These are phyloP conservation scores for Schizosaccharomyces versatilis DNA, from an alignment of 1,139 yeast genomes.

Conservation along the genomic window DNA sequence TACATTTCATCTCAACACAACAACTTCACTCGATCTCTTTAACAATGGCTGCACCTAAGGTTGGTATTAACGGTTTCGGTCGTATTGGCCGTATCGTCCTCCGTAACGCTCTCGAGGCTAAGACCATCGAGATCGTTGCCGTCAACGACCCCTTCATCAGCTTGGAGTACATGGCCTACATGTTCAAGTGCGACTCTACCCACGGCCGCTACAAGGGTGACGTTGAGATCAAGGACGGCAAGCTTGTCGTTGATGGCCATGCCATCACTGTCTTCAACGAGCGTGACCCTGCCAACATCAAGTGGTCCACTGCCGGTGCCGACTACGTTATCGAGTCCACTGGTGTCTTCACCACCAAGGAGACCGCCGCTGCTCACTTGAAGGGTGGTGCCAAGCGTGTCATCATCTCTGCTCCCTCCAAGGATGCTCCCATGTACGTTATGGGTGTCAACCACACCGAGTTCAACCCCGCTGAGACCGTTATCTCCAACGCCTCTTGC, in stretches of 20 bases:
- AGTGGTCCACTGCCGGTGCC: constrained; percentile 63
- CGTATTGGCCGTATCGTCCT: constrained; percentile 64
- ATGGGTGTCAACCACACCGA: constrained; percentile 59
- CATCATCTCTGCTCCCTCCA: constrained; percentile 68
- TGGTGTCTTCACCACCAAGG: constrained; percentile 65
- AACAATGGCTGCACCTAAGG: constrained; percentile 15
- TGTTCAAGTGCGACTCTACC: constrained; percentile 76
- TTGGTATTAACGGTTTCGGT: constrained; percentile 67
- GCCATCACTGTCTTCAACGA: constrained; percentile 49
- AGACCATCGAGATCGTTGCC: constrained; percentile 54
- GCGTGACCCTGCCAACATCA: constrained; percentile 56
- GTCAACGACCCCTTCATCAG: constrained; percentile 69
- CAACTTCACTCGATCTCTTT: not conserved
- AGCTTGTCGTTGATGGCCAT: constrained; percentile 45
- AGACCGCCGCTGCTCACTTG: constrained; percentile 60
- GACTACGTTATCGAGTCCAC: constrained; percentile 66
- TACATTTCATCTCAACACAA: too few relatives aligned
- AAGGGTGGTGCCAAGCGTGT: constrained; percentile 81
- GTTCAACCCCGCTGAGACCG: constrained; percentile 48
- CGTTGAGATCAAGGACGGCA: constrained; percentile 35
- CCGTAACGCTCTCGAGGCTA: constrained; percentile 51
- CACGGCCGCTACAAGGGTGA: constrained; percentile 58
- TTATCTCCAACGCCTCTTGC: constrained; percentile 71
- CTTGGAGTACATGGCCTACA: constrained; percentile 65
- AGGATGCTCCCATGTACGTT: constrained; percentile 78